A percentile compares a stretch with the other conserved stretches of the same genome.
phyloP scores from a whole-genome alignment of 768 basidiomycete genomes.

The Lactarius evosmus region DNA sequence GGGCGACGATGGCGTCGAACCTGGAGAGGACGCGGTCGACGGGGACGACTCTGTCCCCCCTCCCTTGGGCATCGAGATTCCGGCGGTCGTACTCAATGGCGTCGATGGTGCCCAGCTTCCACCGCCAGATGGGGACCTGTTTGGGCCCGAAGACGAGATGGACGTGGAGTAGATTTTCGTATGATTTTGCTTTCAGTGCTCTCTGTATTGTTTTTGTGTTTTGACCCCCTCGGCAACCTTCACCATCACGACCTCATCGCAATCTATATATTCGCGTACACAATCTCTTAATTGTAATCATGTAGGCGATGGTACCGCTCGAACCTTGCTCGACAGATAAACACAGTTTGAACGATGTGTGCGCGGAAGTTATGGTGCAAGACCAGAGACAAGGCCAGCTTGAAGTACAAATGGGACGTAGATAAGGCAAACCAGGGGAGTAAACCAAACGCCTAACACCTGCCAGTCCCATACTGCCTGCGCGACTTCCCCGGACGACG shows the following conservation, averaged over 20 bases:
- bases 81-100: conserved; percentile 20
- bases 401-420: conserved; percentile 74
- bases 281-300: neutral
- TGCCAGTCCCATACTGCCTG: conserved; percentile 74
- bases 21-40: conserved; percentile 36
- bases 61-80: conserved; percentile 21
- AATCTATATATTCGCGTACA: neutral
- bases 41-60: conserved; percentile 27
- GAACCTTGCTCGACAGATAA: neutral
- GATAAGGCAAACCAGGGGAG: conserved; percentile 76
- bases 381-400: conserved; percentile 53
- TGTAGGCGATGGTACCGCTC: neutral
- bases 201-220: neutral
- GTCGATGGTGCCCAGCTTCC: conserved; percentile 10
- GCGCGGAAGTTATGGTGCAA: conserved; percentile 16
- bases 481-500: conserved; percentile 44
- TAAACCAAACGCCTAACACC: conserved; percentile 76
- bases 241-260: neutral
- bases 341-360: neutral
- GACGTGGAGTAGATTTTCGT: conserved; percentile 32
- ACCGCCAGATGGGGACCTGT: conserved; percentile 24
- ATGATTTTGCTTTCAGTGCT: neutral
- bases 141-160: conserved; percentile 31
- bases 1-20: conserved; percentile 37
- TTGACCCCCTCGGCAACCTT: neutral